Evolutionary conservation across 352 stramenopile species (phyloP), one percentile per base, ranked within the genome.

Genomic region (Phytopythium aichiense): DNA sequence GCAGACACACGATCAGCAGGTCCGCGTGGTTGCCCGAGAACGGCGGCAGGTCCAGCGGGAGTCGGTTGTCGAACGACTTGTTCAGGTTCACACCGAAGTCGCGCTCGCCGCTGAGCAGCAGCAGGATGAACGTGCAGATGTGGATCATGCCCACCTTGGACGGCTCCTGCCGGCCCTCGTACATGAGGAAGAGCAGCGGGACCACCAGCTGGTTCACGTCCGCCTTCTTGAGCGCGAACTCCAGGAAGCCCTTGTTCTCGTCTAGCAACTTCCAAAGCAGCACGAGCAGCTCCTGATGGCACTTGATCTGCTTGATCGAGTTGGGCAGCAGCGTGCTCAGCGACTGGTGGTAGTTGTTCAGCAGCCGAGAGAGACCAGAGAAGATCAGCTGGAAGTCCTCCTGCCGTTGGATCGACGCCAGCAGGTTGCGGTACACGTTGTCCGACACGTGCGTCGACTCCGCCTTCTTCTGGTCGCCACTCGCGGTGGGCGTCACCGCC

Each of bases 181-280:
- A 98, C 88, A 96, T 96, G 37, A 95, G 73, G 61, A 94, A 96
- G 1, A 96, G 71, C 42, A 97, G 63, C 43, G 87, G 88, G 8
- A 92, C 77, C 12, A 97, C 80, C 2, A 98, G 65, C 52, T 92
- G 73, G 59, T 97, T 98, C 43, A 98, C 87, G 65, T 99, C 96
- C 20, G 91, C 96, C 58, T 95, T 84, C 58, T 96, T 96, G 42
- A 99, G 75, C 33, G 98, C 86, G 65, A 95, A 98, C 31, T 94
- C 73, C 65, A 98, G 77, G 63, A 99, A 99, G 5, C 89, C 70
- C 23, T 95, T 91, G 83, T 99, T 99, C 67, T 98, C 94, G 66
- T 99, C 96, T 31, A 99, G 77, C 55, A 98, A 76, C 71, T 99
- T 99, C 97, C 97, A 99, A 13, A 99, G 72, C 38, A 99, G 74